Percentiles rank a stretch among this genome's conserved stretches.
Conservation (phyloP, 2,329 filamentous ascomycete species). For the Fusarium brachygibbosum region DNA sequence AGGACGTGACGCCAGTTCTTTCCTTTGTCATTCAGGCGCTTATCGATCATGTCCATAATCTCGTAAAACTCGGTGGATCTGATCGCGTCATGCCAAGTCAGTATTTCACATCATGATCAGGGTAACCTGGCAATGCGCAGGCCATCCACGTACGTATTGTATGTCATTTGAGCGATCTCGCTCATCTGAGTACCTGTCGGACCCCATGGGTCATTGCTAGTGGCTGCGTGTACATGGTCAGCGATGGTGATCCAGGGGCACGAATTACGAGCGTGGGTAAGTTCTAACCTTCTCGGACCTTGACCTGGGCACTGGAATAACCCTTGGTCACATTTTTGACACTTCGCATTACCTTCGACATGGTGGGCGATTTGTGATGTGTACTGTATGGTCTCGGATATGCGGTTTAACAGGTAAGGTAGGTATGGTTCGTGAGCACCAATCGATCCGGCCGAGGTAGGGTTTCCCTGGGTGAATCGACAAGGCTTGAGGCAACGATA, state of each 20-base stretch:
- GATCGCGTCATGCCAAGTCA: conserved; percentile 36
- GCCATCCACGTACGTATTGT: conserved; percentile 83
- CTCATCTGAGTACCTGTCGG: conserved; percentile 98
- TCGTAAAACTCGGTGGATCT: conserved; percentile 98
- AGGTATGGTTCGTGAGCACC: conserved; percentile 40
- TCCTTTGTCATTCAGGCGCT: conserved; percentile 97
- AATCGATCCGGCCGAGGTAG: conserved; percentile 40
- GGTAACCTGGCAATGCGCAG: background rate
- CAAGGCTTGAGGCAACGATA: conserved; percentile 16
- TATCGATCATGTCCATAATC: conserved; percentile 99
- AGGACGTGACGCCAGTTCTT: conserved; percentile 99
- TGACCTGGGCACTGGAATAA: conserved; percentile 95
- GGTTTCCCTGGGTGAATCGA: conserved; percentile 26
- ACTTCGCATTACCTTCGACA: conserved; percentile 97
- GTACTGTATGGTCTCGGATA: conserved; percentile 13
- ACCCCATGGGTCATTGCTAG: conserved; percentile 98
- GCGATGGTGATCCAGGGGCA: conserved; percentile 15
- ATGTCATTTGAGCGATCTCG: conserved; percentile 97
- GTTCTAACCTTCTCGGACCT: conserved; percentile 91
- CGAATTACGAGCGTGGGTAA: background rate
- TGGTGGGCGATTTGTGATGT: conserved; percentile 60
- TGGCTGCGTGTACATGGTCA: conserved; percentile 71
- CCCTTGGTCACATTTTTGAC: conserved; percentile 99
- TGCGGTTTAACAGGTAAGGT: conserved; percentile 6
- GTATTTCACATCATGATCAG: conserved; percentile 17